Conservation (phyloP, 2,329 filamentous ascomycete species). For the Fusarium sp. region DNA sequence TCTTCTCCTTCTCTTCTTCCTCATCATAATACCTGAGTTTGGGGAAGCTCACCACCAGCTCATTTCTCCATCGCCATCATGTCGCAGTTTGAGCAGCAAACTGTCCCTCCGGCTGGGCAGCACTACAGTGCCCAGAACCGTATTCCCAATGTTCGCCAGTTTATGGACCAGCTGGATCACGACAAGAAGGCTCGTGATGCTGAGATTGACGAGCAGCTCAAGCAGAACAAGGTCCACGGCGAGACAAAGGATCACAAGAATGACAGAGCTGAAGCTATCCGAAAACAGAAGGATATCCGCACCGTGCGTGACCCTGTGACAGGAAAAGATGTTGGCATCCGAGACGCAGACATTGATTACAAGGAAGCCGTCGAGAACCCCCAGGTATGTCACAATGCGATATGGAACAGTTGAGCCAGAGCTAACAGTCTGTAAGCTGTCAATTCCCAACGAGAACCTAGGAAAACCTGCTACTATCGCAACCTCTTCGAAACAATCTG, state of each 20-base stretch:
- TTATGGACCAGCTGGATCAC: slow-evolving; percentile 81
- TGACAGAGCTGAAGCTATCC: slow-evolving; percentile 47
- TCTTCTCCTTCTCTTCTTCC: background rate
- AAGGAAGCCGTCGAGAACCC: slow-evolving; percentile 80
- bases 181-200: slow-evolving; percentile 83
- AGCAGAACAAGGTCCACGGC: slow-evolving; percentile 53
- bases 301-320: slow-evolving; percentile 89
- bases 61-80: slow-evolving; percentile 19
- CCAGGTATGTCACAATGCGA: slow-evolving; percentile 60
- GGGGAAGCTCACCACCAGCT: slow-evolving; percentile 19
- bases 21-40: slow-evolving; percentile 10
- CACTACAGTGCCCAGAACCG: slow-evolving; percentile 88
- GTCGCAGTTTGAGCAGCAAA: slow-evolving; percentile 58
- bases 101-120: slow-evolving; percentile 64
- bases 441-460: slow-evolving; percentile 90
- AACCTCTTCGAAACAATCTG: slow-evolving; percentile 77
- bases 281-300: slow-evolving; percentile 68
- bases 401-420: accelerated
- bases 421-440: slow-evolving; percentile 61
- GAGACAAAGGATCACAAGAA: slow-evolving; percentile 61
- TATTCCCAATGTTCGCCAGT: slow-evolving; percentile 88
- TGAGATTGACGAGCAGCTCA: slow-evolving; percentile 72
- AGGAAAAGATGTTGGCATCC: slow-evolving; percentile 86
- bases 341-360: slow-evolving; percentile 79
- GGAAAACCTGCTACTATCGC: slow-evolving; percentile 79